Base-by-base conservation (phyloP, 257 asterid species). In the Osmanthus fragrans region DNA sequence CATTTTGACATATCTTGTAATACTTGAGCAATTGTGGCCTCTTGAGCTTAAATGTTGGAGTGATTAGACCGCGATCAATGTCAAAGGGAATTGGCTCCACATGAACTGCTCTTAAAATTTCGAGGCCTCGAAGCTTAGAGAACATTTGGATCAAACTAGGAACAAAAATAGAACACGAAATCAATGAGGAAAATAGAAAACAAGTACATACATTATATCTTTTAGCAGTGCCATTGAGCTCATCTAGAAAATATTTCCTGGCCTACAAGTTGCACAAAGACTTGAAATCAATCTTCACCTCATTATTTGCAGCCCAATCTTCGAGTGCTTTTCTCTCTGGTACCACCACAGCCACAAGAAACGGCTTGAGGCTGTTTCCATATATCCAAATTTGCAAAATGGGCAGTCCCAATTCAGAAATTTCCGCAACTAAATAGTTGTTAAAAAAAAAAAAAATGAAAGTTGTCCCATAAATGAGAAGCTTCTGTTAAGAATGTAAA, bases 21-120 rank as follows among this genome's bases (percentile, higher is more conserved):
- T 86, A 77, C 77, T 89, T 86, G 56, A 89, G 89, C 83, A 95
- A 75, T 67, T 90, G 97, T 25, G 96, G 96, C 84, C 99, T 86
- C 88, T 90, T 95, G 39, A 91, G 97, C 80, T 95, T 95, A 84
- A 91, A 91, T 10, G 99, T 93, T 0, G 99, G 97, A 60, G 99
- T 95, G 16, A 95, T 72, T 8, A 91, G 81, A 56, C 93, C 96
- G 33, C 98, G 86, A 47, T 88, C 96, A 32, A 91, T 83, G 87
- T 91, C 96, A 32, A 95, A 93, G 40, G 96, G 96, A 32, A 81
- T 40, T 2, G 97, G 85, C 86, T 95, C 99, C 63, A 95, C 79
- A 84, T 87, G 93, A 27, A 91, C 87, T 5, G 85, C 92, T 80
- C 80, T 83, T 74, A 94, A 56, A 95, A 91, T 86, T 80, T 93